Percentiles rank a stretch among this genome's conserved stretches.
These are phyloP conservation scores for Anethum foeniculum DNA, from an alignment of 140 eudicot genomes.

Conservation along the genomic window DNA sequence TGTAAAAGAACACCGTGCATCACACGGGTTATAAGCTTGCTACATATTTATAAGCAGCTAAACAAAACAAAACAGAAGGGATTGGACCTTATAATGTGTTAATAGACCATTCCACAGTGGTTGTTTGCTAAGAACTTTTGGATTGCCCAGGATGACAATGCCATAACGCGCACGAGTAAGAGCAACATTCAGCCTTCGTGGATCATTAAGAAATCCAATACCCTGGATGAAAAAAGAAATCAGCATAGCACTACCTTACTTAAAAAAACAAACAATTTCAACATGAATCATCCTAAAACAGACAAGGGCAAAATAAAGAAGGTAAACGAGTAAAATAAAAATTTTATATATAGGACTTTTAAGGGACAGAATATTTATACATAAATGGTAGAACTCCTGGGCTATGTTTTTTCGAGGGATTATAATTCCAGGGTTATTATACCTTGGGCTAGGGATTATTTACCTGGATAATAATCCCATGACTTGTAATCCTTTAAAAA, in stretches of 20 bases:
- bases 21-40: no score
- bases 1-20: no score
- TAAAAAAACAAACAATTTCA: background rate
- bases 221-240: slow-evolving; percentile 41
- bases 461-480: no score
- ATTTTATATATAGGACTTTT: background rate
- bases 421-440: no score
- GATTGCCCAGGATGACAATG: slow-evolving; percentile 86
- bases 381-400: no score
- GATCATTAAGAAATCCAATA: slow-evolving; percentile 88
- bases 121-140: slow-evolving; percentile 92
- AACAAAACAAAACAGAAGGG: background rate
- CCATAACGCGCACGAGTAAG: slow-evolving; percentile 95
- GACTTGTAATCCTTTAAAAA: no score
- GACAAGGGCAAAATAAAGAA: background rate
- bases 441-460: no score
- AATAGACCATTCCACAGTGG: slow-evolving; percentile 84
- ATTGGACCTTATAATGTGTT: slow-evolving; percentile 86
- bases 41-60: background rate
- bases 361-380: background rate
- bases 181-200: slow-evolving; percentile 93
- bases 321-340: background rate
- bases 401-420: no score
- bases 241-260: background rate
- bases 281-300: background rate